Evolutionary conservation across 2,329 filamentous ascomycete genomes (phyloP), one percentile per base, ranked within the genome.

Genomic region (Diaporthe citriasiana): DNA sequence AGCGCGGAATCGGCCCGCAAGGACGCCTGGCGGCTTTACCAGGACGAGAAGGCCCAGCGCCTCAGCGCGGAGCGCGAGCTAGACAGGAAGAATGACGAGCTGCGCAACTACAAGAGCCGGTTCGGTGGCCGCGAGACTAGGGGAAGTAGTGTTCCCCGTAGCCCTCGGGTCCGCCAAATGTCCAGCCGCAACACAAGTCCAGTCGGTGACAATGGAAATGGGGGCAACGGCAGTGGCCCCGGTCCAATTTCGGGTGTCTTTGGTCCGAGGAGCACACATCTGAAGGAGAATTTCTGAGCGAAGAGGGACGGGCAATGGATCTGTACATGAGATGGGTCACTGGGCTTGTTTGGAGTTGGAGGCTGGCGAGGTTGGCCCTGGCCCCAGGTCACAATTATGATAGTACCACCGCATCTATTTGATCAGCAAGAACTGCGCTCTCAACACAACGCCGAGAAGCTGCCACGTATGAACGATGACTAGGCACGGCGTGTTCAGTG

Each of bases 61-160:
- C 82, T 81, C n/a, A 87, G 91, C 59, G 84, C 85, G n/a, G 88
- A 91, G 70, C 79, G 82, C 33, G 87, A 90, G 77, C 82, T 91
- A 35, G 83, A 84, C 25, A 83, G 83, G 19, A 76, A 83, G 33
- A 85, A 82, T 72, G 87, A 90, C 22, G 89, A 91, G 79, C 78
- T 90, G 35, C 83, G 83, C 10, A 74, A 81, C 53, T 79, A 87
- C 53, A 87, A 85, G 77, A 88, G 84, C 27, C 74, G 74, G 12
- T 75, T 74, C 74, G 85, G 84, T 25, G 85, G 89, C 8, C 84
- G 89, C 59, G 89, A 90, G 80, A 91, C 89, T 4, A 83, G 89
- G 47, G 86, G 88, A 78, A 84, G 82, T 70, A 91, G 89, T 76
- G 88, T 90, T 30, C 89, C 89, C 66, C 87, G 88, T 30, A 91